Base-by-base conservation (phyloP, 257 asterid genomes). In the Oldenlandia corymbosa region DNA sequence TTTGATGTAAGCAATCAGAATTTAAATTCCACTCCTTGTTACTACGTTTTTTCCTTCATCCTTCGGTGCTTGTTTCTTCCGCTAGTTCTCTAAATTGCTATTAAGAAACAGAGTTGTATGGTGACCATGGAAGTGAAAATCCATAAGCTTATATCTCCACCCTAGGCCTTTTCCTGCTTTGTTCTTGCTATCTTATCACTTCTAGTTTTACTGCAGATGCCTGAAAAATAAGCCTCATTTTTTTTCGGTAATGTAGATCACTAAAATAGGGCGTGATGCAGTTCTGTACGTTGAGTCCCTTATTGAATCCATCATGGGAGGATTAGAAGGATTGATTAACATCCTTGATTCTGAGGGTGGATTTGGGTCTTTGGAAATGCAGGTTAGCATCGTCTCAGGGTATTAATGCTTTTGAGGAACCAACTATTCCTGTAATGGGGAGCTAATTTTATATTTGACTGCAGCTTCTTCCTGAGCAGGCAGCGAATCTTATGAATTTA, bases 291-390 rank as follows among this genome's bases (percentile, higher is more conserved):
- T 93, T 60, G 99, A 93, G 50, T 93, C 99, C 73, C 94, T 90
- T 58, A 84, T 93, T 79, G 96, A 93, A 77, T 93, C 97, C 67
- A 87, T 93, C 80, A 90, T 90, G 97, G 96, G 97, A 75, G 99
- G 97, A 64, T 78, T 90, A 74, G 99, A 93, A 81, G 99, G 99
- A 64, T 81, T 93, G 68, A 85, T 93, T 71, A 93, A 93, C 81
- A 93, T 93, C 68, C 99, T 93, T 3, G 96, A 93, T 77, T 93
- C 99, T 1, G 99, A 90, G 74, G 99, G 97, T 71, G 99, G 99
- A 73, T 93, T 93, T 80, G 97, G 99, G 61, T 85, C 97, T 53
- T 80, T 93, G 70, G 99, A 93, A 82, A 85, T 80, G 87, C 97
- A 90, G 99, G 99, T 92, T 74, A 30, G 68, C 67, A 67, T 71